Evolutionary conservation across 1,284 basidiomycete species (phyloP), one percentile per base, ranked within the genome.

Genomic region (Pseudozyma sp.): DNA sequence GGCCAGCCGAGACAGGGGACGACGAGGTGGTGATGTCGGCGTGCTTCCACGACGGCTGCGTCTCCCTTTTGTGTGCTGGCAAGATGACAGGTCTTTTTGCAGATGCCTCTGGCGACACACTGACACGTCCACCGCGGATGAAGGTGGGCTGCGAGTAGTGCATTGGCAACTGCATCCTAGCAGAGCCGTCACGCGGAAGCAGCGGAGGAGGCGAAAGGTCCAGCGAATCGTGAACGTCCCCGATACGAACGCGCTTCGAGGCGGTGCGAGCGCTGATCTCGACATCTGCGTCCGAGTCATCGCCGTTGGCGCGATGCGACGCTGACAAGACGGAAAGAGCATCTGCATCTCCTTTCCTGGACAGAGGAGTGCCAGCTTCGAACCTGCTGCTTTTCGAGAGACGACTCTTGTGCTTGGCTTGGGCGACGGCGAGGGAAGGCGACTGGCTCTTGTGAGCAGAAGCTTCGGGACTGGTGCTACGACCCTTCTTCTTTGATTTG

Each of bases 121-220:
- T 75, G 35, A 75, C 64, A 7, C 54, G 75, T 13, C 69, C 74
- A 29, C 71, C 71, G 11, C 61, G 58, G 39, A 66, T 76, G 54
- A 76, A 76, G 30, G 70, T 76, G 45, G 67, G 69, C 55, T 73
- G 74, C 1, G 63, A 62, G 40, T 68, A 65, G 34, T 69, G 51
- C n/a, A 60, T 58, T 4, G 69, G 69, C 61, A 72, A 67, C 17
- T 62, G 59, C 9, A 63, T 50, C 17, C 71, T 48, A 29, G 58
- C 54, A 2, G 60, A 60, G 8, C 70, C 74, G 40, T 72, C 55
- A 30, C 74, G 62, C n/a, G 69, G 63, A 31, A 77, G 70, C 40
- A 75, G 57, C 7, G 72, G 72, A 11, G 72, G 72, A 17, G 72
- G 72, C 42, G 72, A 70, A 16, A 75, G 60, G 13, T 70, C 64